Percentiles rank a stretch among this genome's conserved stretches.
These are phyloP conservation scores for Spergularia marina DNA, from an alignment of 148 eudicot species.

Conservation along the genomic window DNA sequence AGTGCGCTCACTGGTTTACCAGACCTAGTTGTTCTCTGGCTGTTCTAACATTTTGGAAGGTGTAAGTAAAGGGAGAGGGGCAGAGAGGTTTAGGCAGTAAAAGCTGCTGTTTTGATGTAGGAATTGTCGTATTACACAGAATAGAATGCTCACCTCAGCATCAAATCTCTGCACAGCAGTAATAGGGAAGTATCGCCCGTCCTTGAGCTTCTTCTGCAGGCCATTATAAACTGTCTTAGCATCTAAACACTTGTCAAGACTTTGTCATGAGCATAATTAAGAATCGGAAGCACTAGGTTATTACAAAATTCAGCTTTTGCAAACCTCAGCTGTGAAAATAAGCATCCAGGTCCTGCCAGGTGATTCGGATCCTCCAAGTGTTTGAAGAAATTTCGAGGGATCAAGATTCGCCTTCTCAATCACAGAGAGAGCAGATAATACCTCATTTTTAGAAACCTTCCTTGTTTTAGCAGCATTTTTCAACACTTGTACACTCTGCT, in stretches of 20 bases:
- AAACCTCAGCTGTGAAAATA: conserved; percentile 81
- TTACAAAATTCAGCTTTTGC: neutral
- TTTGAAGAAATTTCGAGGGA: conserved; percentile 64
- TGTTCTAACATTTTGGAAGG: neutral
- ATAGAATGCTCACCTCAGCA: conserved; percentile 63
- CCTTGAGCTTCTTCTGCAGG: conserved; percentile 49
- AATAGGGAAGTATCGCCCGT: conserved; percentile 77
- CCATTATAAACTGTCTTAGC: conserved; percentile 2
- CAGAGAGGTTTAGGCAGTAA: neutral
- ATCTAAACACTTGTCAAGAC: neutral
- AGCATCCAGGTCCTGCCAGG: conserved; percentile 99
- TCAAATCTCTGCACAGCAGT: conserved; percentile 98
- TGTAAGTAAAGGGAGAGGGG: neutral
- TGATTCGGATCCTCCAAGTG: conserved; percentile 80
- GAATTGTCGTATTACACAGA: neutral
- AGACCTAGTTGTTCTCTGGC: neutral
- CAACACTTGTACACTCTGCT: conserved; percentile 58
- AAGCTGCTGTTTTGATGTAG: neutral
- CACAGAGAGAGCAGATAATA: conserved; percentile 57
- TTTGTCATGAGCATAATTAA: neutral
- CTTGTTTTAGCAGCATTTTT: conserved; percentile 86
- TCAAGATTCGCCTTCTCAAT: conserved; percentile 86
- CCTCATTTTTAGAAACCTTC: conserved; percentile 48
- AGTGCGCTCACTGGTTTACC: neutral
- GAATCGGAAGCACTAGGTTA: neutral